phyloP scores from a whole-genome alignment of 2,329 filamentous ascomycete species.

The Aspergillus sp. region DNA sequence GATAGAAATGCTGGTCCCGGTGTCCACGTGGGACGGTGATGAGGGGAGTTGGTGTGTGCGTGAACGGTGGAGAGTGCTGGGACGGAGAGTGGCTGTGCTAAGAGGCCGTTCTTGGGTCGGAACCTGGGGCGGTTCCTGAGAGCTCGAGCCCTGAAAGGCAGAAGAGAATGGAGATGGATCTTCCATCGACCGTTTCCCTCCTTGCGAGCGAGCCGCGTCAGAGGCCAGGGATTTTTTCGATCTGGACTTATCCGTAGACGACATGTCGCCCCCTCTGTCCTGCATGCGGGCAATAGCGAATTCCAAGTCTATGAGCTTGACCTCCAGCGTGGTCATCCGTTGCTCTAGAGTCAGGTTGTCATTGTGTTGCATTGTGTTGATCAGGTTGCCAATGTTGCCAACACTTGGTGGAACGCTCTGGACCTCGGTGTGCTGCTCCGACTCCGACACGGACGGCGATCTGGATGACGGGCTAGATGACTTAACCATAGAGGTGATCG shows the following conservation, averaged over 20 bases:
- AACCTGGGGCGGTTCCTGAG: slow-evolving; percentile 7
- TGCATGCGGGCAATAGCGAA: slow-evolving; percentile 44
- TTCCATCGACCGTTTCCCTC: neutral
- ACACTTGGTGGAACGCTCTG: slow-evolving; percentile 27
- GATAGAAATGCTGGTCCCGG: slow-evolving; percentile 29
- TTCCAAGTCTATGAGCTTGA: slow-evolving; percentile 44
- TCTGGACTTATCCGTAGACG: slow-evolving; percentile 7
- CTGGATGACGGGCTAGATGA: slow-evolving; percentile 5
- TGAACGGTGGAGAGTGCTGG: slow-evolving; percentile 20
- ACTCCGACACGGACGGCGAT: neutral
- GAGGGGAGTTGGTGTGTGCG: slow-evolving; percentile 21
- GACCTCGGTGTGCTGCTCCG: neutral
- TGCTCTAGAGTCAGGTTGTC: slow-evolving; percentile 37
- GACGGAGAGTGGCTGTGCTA: slow-evolving; percentile 26
- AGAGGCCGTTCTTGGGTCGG: slow-evolving; percentile 15
- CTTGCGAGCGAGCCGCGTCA: neutral
- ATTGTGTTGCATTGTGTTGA: slow-evolving; percentile 34
- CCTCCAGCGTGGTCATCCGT: slow-evolving; percentile 42
- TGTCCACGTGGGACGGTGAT: slow-evolving; percentile 24
- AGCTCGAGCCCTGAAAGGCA: slow-evolving; percentile 2
- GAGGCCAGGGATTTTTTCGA: slow-evolving; percentile 12
- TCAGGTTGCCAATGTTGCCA: slow-evolving; percentile 31
- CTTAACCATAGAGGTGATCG: slow-evolving; percentile 16
- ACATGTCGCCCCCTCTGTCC: slow-evolving; percentile 19
- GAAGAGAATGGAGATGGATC: slow-evolving; percentile 1